These are phyloP conservation scores for Golubevia pallescens DNA, from an alignment of 1,284 basidiomycete species.

Conservation along the genomic window DNA sequence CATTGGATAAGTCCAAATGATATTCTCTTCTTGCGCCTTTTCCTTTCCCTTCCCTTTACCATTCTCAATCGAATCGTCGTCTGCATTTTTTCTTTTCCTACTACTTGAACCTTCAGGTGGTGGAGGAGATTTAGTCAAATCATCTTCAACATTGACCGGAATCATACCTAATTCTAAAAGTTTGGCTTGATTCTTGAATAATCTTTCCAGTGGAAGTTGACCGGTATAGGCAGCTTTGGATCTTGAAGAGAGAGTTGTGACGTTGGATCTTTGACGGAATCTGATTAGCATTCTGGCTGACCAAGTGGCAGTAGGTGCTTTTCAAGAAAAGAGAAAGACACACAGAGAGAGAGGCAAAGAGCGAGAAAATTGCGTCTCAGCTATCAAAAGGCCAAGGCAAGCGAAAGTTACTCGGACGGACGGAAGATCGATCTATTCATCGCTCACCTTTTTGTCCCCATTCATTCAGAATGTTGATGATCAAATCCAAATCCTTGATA, in stretches of 20 bases:
- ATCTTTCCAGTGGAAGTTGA: neutral
- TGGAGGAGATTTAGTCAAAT: neutral
- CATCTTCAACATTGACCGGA: neutral
- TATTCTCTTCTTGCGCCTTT: too few species aligned
- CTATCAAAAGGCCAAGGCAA: too few species aligned
- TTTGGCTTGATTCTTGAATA: neutral
- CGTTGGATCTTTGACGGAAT: neutral
- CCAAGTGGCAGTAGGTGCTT: too few species aligned
- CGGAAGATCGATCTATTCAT: too few species aligned
- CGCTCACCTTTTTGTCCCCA: neutral
- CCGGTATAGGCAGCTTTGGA: neutral
- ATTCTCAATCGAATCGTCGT: too few species aligned
- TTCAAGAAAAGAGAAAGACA: too few species aligned
- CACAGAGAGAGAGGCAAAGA: too few species aligned
- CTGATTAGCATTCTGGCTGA: neutral
- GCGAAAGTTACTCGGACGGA: too few species aligned
- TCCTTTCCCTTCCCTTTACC: too few species aligned
- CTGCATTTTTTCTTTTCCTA: too few species aligned
- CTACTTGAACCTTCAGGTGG: neutral
- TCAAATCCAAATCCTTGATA: neutral
- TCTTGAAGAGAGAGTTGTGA: neutral
- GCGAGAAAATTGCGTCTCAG: too few species aligned
- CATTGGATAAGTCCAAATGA: too few species aligned
- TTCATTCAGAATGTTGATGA: neutral
- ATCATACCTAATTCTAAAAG: neutral